Evolutionary conservation across 208 protist species (phyloP).

Genomic region (Trypanosoma boissoni): DNA sequence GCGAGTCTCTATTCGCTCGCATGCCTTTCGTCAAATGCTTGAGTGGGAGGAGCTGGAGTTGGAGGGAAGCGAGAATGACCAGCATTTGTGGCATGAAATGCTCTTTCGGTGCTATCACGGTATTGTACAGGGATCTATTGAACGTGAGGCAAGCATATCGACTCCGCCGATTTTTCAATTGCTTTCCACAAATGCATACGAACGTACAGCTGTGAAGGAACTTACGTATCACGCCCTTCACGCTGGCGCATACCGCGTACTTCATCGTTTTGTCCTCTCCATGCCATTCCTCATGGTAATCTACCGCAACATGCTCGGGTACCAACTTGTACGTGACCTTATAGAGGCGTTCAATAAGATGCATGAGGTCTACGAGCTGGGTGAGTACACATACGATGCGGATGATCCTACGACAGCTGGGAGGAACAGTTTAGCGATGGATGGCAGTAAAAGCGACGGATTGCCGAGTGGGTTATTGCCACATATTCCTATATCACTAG

Average conservation of each 20-base stretch:
- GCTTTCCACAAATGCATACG: slow-evolving; percentile 24
- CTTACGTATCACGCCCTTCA: slow-evolving; percentile 49
- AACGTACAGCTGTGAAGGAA: slow-evolving; percentile 72
- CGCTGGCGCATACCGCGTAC: slow-evolving; percentile 31
- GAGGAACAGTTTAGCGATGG: too few species aligned
- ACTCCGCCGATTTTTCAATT: slow-evolving; percentile 8
- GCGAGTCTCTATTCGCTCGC: slow-evolving; percentile 40
- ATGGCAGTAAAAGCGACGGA: too few species aligned
- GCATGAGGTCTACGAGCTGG: slow-evolving; percentile 47
- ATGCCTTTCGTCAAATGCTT: slow-evolving; percentile 40
- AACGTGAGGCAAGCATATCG: slow-evolving; percentile 18
- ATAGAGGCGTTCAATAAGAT: slow-evolving; percentile 64
- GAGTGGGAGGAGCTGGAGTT: slow-evolving; percentile 25
- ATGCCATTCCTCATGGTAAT: slow-evolving; percentile 61
- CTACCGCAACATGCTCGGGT: slow-evolving; percentile 52
- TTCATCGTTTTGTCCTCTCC: slow-evolving; percentile 60
- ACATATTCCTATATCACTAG: slow-evolving; percentile 15
- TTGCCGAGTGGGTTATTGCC: not conserved
- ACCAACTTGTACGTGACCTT: slow-evolving; percentile 67
- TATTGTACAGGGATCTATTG: slow-evolving; percentile 30
- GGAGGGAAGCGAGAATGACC: slow-evolving; percentile 31
- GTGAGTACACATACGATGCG: slow-evolving; percentile 30
- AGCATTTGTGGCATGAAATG: slow-evolving; percentile 54
- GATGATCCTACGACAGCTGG: not conserved
- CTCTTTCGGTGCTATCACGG: slow-evolving; percentile 49